Evolutionary conservation across 768 basidiomycete genomes (phyloP).

Genomic region (Mycena pura): DNA sequence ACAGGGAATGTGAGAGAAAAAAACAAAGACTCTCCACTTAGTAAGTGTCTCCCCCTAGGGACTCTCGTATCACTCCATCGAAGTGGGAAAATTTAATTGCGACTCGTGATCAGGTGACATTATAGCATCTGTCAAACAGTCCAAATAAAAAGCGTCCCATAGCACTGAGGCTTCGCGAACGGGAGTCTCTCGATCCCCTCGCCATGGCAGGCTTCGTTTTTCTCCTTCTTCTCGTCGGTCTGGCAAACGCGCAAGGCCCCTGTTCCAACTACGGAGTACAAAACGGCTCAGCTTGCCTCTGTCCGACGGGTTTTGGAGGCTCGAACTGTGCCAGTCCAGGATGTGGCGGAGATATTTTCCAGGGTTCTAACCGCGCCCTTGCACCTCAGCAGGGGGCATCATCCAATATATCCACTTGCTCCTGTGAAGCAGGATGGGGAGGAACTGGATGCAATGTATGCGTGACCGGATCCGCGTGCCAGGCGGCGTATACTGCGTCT

Average conservation of each 20-base stretch:
- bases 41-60: too few relatives aligned
- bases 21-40: too few relatives aligned
- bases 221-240: conserved; percentile 10
- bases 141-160: background rate
- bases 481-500: conserved; percentile 59
- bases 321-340: conserved; percentile 68
- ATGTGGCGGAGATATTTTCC: conserved; percentile 85
- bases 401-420: conserved; percentile 75
- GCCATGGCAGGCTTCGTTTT: conserved; percentile 11
- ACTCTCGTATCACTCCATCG: too few relatives aligned
- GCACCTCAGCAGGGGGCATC: conserved; percentile 50
- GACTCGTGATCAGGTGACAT: too few relatives aligned
- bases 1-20: too few relatives aligned
- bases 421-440: conserved; percentile 77
- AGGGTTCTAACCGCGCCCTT: conserved; percentile 66
- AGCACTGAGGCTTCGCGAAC: background rate
- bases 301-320: conserved; percentile 85
- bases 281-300: conserved; percentile 68
- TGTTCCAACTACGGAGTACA: conserved; percentile 76
- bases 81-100: too few relatives aligned
- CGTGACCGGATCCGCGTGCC: conserved; percentile 68
- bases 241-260: conserved; percentile 35
- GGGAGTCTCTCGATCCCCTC: background rate
- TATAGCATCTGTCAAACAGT: too few relatives aligned
- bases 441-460: conserved; percentile 87